phyloP scores from a whole-genome alignment of 2,329 filamentous ascomycete species.

The Kalaharituber pfeilii region DNA sequence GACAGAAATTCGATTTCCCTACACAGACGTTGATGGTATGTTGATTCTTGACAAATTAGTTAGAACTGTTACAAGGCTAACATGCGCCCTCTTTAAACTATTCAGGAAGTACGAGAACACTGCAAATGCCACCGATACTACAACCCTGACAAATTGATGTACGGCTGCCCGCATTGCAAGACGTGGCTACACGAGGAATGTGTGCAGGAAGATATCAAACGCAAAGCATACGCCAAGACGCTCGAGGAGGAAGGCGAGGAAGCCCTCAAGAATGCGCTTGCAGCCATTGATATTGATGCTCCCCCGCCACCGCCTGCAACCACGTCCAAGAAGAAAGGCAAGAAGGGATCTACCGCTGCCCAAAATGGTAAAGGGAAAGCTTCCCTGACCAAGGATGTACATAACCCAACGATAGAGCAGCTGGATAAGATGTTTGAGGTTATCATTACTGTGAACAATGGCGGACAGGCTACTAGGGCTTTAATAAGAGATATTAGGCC shows the following conservation, averaged over 20 bases:
- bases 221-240: conserved; percentile 34
- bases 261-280: background rate
- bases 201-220: conserved; percentile 39
- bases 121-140: conserved; percentile 44
- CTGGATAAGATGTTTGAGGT: conserved; percentile 1
- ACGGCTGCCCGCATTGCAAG: conserved; percentile 40
- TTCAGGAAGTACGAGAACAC: conserved; percentile 22
- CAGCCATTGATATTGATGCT: background rate
- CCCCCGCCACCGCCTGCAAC: background rate
- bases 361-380: background rate
- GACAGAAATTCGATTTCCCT: conserved; percentile 43
- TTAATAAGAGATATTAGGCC: conserved; percentile 2
- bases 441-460: conserved; percentile 4
- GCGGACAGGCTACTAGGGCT: conserved; percentile 2
- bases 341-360: background rate
- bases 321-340: background rate
- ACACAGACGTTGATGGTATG: conserved; percentile 40
- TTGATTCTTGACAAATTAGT: too few relatives aligned
- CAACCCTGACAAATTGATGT: conserved; percentile 43
- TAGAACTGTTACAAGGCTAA: too few relatives aligned
- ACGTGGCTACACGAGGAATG: conserved; percentile 49
- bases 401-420: background rate
- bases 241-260: conserved; percentile 23
- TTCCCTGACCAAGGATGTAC: background rate
- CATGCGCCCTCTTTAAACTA: background rate